Evolutionary conservation across 129 eudicot species (phyloP), one percentile per base, ranked within the genome.

Genomic region (Flaveria robusta): DNA sequence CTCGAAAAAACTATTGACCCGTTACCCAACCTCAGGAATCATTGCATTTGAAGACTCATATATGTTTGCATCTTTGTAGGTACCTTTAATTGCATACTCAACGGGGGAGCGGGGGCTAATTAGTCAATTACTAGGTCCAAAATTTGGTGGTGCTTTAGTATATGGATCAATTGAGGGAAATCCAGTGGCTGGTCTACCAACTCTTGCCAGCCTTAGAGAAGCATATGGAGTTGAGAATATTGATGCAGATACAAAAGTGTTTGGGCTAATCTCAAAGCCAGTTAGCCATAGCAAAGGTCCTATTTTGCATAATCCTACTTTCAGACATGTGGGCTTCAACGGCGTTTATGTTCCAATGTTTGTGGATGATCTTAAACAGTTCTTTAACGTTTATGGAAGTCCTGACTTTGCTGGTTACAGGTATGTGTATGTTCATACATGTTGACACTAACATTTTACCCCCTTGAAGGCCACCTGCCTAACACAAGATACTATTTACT

Each of bases 261-360:
- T 71, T 82, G 97, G 97, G 58, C 85, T 91, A 16, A 85, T 91
- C 43, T 87, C 92, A 9, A 91, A 89, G 68, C 97, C 97, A 34
- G 97, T 91, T 23, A 82, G 92, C 79, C 97, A 91, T 78, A 91
- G 96, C 78, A 91, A 91, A 83, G 92, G 96, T 80, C 97, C 97
- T 20, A 24, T 88, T 50, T 80, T 91, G 82, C 92, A 88, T 74
- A 91, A 91, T 82, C 92, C 90, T 22, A 85, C 96, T 24, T 91
- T 91, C 74, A 85, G 92, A 83, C 79, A 88, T 43, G 90, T 83
- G 60, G 89, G 92, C 52, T 87, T 24, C 90, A 91, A 91, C 29
- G 97, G 92, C 37, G 79, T 88, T 66, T 91, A 91, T 62, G 90
- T 88, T 62, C 97, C 92, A 10, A 86, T 91, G 97, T 67, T 87